phyloP scores from a whole-genome alignment of 331 rosid genomes.

The Spiraea crenata region DNA sequence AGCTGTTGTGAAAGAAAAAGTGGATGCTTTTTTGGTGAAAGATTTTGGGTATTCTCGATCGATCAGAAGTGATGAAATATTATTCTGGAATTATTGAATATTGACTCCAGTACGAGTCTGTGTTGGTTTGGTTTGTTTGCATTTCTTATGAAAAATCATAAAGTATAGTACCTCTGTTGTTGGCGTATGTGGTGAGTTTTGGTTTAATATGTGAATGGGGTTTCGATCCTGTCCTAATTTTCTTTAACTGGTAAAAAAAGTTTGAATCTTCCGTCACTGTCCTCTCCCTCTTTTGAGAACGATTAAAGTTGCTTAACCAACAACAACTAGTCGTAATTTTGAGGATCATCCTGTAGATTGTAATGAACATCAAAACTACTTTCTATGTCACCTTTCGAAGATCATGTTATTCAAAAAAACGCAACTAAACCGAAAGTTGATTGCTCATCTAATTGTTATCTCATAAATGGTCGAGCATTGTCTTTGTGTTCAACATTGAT shows the following conservation, averaged over 20 bases:
- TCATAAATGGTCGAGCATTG: no score
- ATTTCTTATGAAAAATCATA: background rate
- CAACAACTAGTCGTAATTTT: background rate
- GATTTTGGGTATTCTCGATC: conserved; percentile 12
- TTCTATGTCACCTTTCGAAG: no score
- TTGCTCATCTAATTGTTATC: no score
- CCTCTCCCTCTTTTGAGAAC: conserved; percentile 7
- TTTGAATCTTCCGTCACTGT: conserved; percentile 13
- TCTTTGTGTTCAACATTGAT: no score
- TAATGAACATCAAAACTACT: no score
- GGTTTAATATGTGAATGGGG: background rate
- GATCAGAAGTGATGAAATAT: background rate
- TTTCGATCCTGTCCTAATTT: background rate
- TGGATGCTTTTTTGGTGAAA: conserved; percentile 15
- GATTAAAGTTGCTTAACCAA: background rate
- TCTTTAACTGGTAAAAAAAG: background rate
- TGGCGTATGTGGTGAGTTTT: conserved; percentile 34
- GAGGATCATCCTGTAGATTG: no score
- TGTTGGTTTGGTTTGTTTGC: background rate
- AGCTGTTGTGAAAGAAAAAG: conserved; percentile 9
- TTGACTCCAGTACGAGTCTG: conserved; percentile 12
- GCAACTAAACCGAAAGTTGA: no score
- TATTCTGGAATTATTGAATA: conserved; percentile 23
- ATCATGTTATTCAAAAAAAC: no score
- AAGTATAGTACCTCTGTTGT: conserved; percentile 2